Conservation (phyloP, 768 basidiomycete species). For the Leccinum longicurvipes region DNA sequence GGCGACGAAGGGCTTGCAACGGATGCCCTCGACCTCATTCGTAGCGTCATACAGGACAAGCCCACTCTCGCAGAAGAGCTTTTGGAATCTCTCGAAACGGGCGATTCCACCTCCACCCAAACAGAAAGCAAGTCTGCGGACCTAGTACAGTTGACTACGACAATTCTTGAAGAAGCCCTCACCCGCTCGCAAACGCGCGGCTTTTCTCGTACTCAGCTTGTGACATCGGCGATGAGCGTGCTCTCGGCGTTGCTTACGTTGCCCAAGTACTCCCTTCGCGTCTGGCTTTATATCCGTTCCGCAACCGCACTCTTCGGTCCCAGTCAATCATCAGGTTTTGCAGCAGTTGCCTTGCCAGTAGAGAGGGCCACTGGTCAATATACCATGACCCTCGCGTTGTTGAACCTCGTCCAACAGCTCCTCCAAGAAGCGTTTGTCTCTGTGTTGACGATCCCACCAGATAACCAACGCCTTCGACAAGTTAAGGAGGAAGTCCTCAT, state of each 20-base stretch:
- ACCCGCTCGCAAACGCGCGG: conserved; percentile 46
- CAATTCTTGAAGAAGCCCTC: conserved; percentile 76
- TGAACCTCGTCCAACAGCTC: conserved; percentile 73
- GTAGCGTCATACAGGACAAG: conserved; percentile 72
- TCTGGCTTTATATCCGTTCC: conserved; percentile 86
- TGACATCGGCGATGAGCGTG: conserved; percentile 80
- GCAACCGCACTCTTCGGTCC: conserved; percentile 74
- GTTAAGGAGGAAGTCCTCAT: conserved; percentile 83
- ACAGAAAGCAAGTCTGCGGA: conserved; percentile 59
- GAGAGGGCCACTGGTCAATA: conserved; percentile 75
- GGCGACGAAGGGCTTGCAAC: conserved; percentile 67
- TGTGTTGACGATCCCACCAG: conserved; percentile 43
- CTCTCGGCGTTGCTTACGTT: conserved; percentile 72
- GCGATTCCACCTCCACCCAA: conserved; percentile 32
- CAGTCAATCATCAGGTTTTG: conserved; percentile 50
- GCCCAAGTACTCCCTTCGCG: conserved; percentile 72
- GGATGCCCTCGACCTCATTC: conserved; percentile 75
- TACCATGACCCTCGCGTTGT: conserved; percentile 76
- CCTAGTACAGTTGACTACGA: conserved; percentile 75
- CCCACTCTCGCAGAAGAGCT: conserved; percentile 60
- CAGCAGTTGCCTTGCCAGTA: conserved; percentile 61
- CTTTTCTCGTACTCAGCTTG: conserved; percentile 55
- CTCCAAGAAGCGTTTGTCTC: conserved; percentile 69
- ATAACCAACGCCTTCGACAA: conserved; percentile 59
- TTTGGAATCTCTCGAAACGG: conserved; percentile 58